Evolutionary conservation across 1,284 basidiomycete species (phyloP), one percentile per base, ranked within the genome.

Genomic region (Paramarasmius palmivorus): DNA sequence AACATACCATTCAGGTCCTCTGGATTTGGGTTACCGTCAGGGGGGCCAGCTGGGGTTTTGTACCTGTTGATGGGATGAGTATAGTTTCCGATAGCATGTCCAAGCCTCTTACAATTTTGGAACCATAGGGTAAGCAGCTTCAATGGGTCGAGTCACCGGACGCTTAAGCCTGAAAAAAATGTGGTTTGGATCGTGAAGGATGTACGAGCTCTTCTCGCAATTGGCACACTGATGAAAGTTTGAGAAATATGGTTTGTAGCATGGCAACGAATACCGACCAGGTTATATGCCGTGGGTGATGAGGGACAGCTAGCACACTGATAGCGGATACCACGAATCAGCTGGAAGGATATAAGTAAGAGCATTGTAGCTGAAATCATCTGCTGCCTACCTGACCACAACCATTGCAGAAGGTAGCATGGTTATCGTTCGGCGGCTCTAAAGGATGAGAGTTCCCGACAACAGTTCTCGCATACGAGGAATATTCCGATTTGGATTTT

Each of bases 111-210:
- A 90, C 85, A 95, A 64, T n/a, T 76, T 68, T 0, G 92, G 92
- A 3, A 95, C 66, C 57, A 93, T 72, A 1, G 85, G 78, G 23
- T 66, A 70, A 0, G 73, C 63, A 0, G 82, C 84, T 59, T 86
- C 78, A n/a, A 95, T 74, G 1, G 82, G 78, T 19, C 78, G 75
- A 50, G 91, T 79, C 14, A 94, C 84, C 1, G 88, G 90, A 8
- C 90, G 79, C 40, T 86, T 84, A 35, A 95, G 75, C 65, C 92
- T 93, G 77, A 95, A 84, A 73, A 95, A 96, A 26, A 90, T 75
- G 61, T 96, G 93, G 68, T 79, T 81, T 0, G 92, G 83, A 65
- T 95, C 85, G 64, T 96, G 93, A 20, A 92, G 62, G 8, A 78
- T 70, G 63, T 93, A 92, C 0, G 92, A 94, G 36, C 77, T 77